Percentiles rank a stretch among this genome's conserved stretches.
Conservation (phyloP, 2,329 filamentous ascomycete genomes). For the Pseudogymnoascus sp. region DNA sequence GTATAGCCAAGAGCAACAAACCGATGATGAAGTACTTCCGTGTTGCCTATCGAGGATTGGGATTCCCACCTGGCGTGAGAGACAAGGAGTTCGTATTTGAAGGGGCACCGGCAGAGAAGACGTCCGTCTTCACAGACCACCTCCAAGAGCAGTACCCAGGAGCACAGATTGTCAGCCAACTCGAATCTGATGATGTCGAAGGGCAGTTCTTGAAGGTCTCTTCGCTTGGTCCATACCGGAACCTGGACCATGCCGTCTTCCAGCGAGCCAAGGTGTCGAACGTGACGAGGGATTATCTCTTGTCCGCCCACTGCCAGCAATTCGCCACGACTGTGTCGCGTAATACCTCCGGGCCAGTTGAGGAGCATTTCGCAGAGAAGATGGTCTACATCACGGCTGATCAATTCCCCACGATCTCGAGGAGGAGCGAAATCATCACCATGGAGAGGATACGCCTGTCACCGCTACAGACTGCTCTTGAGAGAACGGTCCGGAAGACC, state of each 20-base stretch:
- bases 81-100: slow-evolving; percentile 94
- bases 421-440: slow-evolving; percentile 74
- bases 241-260: slow-evolving; percentile 74
- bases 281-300: slow-evolving; percentile 75
- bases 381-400: slow-evolving; percentile 75
- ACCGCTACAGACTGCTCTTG: slow-evolving; percentile 79
- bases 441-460: slow-evolving; percentile 54
- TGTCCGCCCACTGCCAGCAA: slow-evolving; percentile 66
- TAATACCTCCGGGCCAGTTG: slow-evolving; percentile 58
- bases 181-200: slow-evolving; percentile 70
- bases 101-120: slow-evolving; percentile 66
- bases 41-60: slow-evolving; percentile 80
- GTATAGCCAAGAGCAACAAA: slow-evolving; percentile 72
- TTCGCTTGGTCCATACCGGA: slow-evolving; percentile 71
- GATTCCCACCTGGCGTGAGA: slow-evolving; percentile 70
- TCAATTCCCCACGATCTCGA: slow-evolving; percentile 81
- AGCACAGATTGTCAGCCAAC: slow-evolving; percentile 68
- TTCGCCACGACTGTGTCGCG: slow-evolving; percentile 73
- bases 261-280: slow-evolving; percentile 79
- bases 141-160: slow-evolving; percentile 86
- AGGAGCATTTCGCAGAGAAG: slow-evolving; percentile 76
- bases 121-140: slow-evolving; percentile 76
- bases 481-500: slow-evolving; percentile 85
- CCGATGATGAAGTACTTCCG: slow-evolving; percentile 81
- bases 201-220: slow-evolving; percentile 85